Evolutionary conservation across 495 filamentous ascomycete genomes (phyloP).

Genomic region (Letharia columbiana): DNA sequence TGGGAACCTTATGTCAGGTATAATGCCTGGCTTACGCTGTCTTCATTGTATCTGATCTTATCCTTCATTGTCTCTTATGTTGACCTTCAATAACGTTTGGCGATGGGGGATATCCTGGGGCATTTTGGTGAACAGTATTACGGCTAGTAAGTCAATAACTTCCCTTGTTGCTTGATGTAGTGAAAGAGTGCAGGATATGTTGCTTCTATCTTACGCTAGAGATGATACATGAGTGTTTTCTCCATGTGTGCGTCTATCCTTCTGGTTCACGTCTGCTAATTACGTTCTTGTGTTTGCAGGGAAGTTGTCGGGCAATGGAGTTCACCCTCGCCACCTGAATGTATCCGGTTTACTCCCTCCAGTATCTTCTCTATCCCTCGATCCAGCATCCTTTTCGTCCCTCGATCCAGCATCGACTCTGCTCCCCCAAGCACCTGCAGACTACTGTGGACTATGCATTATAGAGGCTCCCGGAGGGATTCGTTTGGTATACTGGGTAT

Average conservation of each 20-base stretch:
- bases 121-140: background rate
- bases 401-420: background rate
- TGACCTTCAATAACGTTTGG: background rate
- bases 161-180: background rate
- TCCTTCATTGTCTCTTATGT: background rate
- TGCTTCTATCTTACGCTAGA: background rate
- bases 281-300: background rate
- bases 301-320: background rate
- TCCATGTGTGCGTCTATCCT: background rate
- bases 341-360: background rate
- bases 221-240: background rate
- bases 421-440: background rate
- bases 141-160: background rate
- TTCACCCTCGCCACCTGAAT: background rate
- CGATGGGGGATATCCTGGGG: background rate
- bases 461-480: slow-evolving; percentile 19
- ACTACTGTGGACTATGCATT: slow-evolving; percentile 10
- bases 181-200: background rate
- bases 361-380: background rate
- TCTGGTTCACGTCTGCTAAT: background rate
- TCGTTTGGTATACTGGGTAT: slow-evolving; percentile 14
- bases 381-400: background rate
- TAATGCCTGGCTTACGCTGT: background rate
- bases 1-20: background rate
- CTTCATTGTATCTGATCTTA: background rate